Conservation (phyloP, 2,329 filamentous ascomycete species). For the Xylaria sp. region DNA sequence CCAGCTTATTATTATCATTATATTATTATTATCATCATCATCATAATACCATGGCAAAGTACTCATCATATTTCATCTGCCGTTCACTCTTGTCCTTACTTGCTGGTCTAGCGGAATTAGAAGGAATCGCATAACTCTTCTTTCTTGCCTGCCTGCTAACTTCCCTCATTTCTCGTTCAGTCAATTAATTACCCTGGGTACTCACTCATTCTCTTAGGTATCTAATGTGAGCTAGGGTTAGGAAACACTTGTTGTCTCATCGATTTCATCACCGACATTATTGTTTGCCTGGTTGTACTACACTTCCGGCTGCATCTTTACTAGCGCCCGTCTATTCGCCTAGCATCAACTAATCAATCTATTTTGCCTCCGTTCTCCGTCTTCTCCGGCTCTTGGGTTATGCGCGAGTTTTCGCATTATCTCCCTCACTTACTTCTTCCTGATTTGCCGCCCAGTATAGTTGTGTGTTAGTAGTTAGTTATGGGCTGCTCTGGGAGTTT, state of each 20-base stretch:
- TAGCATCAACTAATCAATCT: neutral
- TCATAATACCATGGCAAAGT: neutral
- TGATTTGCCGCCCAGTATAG: neutral
- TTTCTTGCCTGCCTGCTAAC: neutral
- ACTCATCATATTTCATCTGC: neutral
- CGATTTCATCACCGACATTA: neutral
- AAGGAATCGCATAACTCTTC: neutral
- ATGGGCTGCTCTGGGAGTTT: conserved; percentile 4
- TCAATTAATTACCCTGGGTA: no score
- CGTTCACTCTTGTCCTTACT: neutral
- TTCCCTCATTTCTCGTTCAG: neutral
- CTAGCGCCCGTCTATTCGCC: neutral
- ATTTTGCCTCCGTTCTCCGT: conserved; percentile 17
- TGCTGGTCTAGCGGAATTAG: neutral
- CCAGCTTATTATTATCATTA: neutral
- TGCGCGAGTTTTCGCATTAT: conserved; percentile 22
- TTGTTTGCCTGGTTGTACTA: neutral
- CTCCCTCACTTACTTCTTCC: neutral
- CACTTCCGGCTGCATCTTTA: neutral
- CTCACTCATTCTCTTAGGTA: neutral
- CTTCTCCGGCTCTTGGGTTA: conserved; percentile 8
- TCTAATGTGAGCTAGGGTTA: no score
- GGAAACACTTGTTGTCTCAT: neutral
- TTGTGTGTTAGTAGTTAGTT: neutral
- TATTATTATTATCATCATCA: neutral